A percentile compares a stretch with the other conserved stretches of the same genome.
phyloP scores from a whole-genome alignment of 208 protist species.

The Leishmania tarentolae region DNA sequence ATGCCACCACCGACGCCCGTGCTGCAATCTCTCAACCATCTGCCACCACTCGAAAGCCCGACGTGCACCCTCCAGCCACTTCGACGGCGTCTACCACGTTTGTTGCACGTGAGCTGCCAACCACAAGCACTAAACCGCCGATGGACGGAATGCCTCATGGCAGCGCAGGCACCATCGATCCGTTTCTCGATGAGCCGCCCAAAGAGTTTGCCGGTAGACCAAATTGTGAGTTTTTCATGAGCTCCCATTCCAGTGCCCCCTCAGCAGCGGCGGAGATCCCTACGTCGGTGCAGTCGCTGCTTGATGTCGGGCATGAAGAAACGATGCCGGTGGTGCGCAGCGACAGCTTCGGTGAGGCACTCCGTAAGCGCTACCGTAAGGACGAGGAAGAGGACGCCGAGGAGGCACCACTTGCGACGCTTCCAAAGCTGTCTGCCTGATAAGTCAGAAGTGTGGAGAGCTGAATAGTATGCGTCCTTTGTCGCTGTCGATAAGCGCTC shows the following conservation, averaged over 20 bases:
- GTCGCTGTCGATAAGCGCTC: not conserved
- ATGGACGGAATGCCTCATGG: not conserved
- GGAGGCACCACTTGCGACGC: not conserved
- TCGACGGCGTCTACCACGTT: not conserved
- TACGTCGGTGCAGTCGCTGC: conserved; percentile 53
- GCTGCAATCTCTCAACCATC: not conserved
- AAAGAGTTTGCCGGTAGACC: not conserved
- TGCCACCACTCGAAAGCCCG: not conserved
- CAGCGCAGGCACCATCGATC: conserved; percentile 22
- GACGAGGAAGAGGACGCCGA: conserved; percentile 60
- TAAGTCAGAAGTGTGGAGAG: not conserved
- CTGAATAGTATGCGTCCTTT: not conserved
- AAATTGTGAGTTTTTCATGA: not conserved
- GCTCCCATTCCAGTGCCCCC: not conserved
- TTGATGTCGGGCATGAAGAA: conserved; percentile 48
- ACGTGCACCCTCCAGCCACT: not conserved
- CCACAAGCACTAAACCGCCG: not conserved
- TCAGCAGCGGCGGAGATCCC: not conserved
- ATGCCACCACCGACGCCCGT: not conserved
- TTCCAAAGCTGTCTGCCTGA: conserved; percentile 22
- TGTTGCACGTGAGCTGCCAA: conserved; percentile 23
- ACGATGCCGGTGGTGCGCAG: conserved; percentile 39
- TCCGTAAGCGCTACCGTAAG: conserved; percentile 82
- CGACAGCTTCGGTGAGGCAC: conserved; percentile 62
- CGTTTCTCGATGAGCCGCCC: conserved; percentile 24